Evolutionary conservation across 2,329 filamentous ascomycete species (phyloP).

Genomic region (Sporothrix brunneoviolacea): DNA sequence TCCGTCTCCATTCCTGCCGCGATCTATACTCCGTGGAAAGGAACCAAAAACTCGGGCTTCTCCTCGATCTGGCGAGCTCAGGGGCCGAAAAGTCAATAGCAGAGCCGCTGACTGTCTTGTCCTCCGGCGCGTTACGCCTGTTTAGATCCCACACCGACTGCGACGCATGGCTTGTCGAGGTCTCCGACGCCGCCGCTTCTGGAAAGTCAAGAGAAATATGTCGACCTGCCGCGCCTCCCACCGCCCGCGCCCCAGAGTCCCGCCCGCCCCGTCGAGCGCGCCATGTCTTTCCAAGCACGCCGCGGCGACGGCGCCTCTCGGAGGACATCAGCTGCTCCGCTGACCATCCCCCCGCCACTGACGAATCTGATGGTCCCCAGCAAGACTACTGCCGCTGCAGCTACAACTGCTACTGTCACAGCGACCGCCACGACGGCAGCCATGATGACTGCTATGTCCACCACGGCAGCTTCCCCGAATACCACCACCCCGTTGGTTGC

Average conservation of each 20-base stretch:
- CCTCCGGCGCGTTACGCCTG: background rate
- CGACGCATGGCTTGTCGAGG: conserved; percentile 45
- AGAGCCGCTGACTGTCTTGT: no score
- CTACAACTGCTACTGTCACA: conserved; percentile 18
- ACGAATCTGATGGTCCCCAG: conserved; percentile 13
- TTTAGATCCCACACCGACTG: conserved; percentile 45
- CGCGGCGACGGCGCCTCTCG: conserved; percentile 39
- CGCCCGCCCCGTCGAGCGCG: conserved; percentile 39
- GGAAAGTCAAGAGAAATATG: conserved; percentile 42
- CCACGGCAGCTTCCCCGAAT: background rate
- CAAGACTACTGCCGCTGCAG: conserved; percentile 12
- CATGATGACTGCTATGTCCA: conserved; percentile 12
- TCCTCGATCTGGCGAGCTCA: no score
- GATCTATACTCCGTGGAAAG: background rate
- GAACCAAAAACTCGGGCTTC: no score
- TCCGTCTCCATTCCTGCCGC: background rate
- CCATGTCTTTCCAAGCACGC: conserved; percentile 36
- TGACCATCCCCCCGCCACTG: conserved; percentile 19
- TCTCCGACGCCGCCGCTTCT: conserved; percentile 41
- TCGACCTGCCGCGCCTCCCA: conserved; percentile 40
- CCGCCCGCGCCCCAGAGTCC: conserved; percentile 51
- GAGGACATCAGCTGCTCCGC: conserved; percentile 32
- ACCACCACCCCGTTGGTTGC: background rate
- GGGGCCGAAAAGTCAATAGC: no score
- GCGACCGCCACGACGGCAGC: conserved; percentile 20